These are phyloP conservation scores for Lanmaoa rubissima DNA, from an alignment of 768 basidiomycete genomes.

Conservation along the genomic window DNA sequence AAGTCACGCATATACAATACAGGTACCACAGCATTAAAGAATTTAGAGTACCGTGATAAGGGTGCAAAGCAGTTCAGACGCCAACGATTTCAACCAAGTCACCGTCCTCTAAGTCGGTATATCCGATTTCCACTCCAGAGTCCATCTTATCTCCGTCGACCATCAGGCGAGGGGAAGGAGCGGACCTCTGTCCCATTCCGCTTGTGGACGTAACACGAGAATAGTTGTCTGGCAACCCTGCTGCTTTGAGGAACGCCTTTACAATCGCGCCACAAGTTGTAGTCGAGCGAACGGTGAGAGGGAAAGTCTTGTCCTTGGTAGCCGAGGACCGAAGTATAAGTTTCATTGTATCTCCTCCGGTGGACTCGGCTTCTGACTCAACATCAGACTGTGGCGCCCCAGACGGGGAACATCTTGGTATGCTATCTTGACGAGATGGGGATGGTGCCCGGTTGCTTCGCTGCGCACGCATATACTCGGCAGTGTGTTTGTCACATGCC, in stretches of 20 bases:
- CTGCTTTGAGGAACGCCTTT: constrained; percentile 69
- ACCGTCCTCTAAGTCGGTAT: constrained; percentile 74
- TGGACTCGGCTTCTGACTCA: constrained; percentile 37
- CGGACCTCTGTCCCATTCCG: constrained; percentile 31
- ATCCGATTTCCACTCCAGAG: constrained; percentile 58
- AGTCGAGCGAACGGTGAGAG: constrained; percentile 67
- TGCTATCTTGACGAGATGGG: constrained; percentile 11
- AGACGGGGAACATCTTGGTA: constrained; percentile 10
- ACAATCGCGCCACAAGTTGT: constrained; percentile 78
- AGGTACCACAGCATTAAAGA: constrained; percentile 13
- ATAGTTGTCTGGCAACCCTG: constrained; percentile 58
- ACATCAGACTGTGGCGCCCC: constrained; percentile 27
- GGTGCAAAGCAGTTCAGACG: constrained; percentile 31
- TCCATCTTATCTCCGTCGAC: constrained; percentile 74
- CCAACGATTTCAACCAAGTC: constrained; percentile 77
- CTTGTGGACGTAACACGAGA: constrained; percentile 34
- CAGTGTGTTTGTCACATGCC: constrained; percentile 62
- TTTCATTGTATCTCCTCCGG: constrained; percentile 53
- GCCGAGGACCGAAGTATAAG: constrained; percentile 59
- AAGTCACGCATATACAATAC: neutral
- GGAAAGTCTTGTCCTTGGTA: constrained; percentile 50
- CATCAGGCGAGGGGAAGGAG: constrained; percentile 38
- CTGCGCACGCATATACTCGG: constrained; percentile 57
- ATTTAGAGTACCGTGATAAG: constrained; percentile 7
- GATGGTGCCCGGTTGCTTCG: constrained; percentile 29